These are phyloP conservation scores for Elsinoe batatas DNA, from an alignment of 2,329 filamentous ascomycete species.

Conservation along the genomic window DNA sequence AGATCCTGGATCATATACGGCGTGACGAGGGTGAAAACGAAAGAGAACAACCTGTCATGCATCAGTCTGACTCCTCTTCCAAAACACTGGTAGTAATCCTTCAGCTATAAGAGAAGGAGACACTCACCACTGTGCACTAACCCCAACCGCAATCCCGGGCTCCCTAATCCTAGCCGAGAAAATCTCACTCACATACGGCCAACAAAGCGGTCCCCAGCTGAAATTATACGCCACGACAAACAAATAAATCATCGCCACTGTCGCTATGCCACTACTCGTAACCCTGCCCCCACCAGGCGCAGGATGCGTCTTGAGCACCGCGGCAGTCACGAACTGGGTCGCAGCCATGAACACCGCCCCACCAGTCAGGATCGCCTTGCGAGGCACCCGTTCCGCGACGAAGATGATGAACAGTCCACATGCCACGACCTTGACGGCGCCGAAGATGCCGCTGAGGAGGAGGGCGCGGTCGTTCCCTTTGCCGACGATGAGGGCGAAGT, in stretches of 20 bases:
- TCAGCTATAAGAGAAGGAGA: too few relatives aligned
- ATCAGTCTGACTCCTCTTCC: too few relatives aligned
- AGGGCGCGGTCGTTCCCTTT: constrained; percentile 34
- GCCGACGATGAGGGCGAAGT: constrained; percentile 43
- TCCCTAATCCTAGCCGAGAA: constrained; percentile 44
- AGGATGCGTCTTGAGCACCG: constrained; percentile 23
- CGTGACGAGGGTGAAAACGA: constrained; percentile 31
- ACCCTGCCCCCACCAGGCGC: constrained; percentile 20
- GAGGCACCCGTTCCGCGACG: constrained; percentile 42
- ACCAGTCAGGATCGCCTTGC: constrained; percentile 26
- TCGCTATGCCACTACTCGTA: constrained; percentile 37
- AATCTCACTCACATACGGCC: constrained; percentile 43
- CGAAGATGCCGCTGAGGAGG: constrained; percentile 45
- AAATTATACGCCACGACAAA: constrained; percentile 46
- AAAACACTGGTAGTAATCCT: too few relatives aligned
- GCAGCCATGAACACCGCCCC: constrained; percentile 28
- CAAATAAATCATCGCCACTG: constrained; percentile 46
- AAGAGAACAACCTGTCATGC: constrained; percentile 34
- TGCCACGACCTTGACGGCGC: constrained; percentile 43
- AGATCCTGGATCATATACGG: constrained; percentile 42
- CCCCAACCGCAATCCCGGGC: constrained; percentile 40
- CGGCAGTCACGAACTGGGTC: constrained; percentile 27
- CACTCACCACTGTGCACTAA: constrained; percentile 38
- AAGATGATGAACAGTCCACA: constrained; percentile 45
- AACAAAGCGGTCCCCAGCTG: constrained; percentile 44